Evolutionary conservation across 495 filamentous ascomycete genomes (phyloP).

Genomic region (Penicillium steckii): DNA sequence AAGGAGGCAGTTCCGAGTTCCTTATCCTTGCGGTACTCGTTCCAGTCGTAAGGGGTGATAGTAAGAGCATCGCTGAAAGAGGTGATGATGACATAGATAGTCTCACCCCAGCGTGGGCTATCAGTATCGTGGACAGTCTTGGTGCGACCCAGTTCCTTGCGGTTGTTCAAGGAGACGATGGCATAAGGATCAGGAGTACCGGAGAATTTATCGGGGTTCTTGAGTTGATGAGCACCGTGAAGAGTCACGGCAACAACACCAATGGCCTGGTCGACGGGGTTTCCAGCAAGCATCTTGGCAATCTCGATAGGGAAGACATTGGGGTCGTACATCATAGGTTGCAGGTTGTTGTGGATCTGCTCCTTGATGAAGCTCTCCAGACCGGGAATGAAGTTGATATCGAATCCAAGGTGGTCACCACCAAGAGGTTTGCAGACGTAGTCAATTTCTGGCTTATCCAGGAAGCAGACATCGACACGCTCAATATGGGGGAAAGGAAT

Average conservation of each 20-base stretch:
- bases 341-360: constrained; percentile 87
- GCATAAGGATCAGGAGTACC: constrained; percentile 94
- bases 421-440: constrained; percentile 98
- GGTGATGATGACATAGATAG: constrained; percentile 88
- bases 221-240: constrained; percentile 85
- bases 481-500: constrained; percentile 94
- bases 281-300: constrained; percentile 97
- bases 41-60: constrained; percentile 84
- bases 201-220: constrained; percentile 91
- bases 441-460: constrained; percentile 74
- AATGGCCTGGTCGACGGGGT: constrained; percentile 90
- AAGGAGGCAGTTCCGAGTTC: constrained; percentile 87
- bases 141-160: constrained; percentile 77
- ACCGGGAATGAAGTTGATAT: constrained; percentile 98
- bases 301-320: constrained; percentile 99
- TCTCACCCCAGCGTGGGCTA: constrained; percentile 94
- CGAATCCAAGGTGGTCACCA: constrained; percentile 91
- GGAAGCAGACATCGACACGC: constrained; percentile 85
- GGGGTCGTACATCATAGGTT: constrained; percentile 95
- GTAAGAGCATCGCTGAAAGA: constrained; percentile 84
- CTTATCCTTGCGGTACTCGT: constrained; percentile 94
- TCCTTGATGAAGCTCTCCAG: constrained; percentile 92
- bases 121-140: constrained; percentile 82
- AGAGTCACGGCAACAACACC: constrained; percentile 90
- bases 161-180: constrained; percentile 79